phyloP scores from a whole-genome alignment of 164 flowering plant species.

The Magnolia sinica region DNA sequence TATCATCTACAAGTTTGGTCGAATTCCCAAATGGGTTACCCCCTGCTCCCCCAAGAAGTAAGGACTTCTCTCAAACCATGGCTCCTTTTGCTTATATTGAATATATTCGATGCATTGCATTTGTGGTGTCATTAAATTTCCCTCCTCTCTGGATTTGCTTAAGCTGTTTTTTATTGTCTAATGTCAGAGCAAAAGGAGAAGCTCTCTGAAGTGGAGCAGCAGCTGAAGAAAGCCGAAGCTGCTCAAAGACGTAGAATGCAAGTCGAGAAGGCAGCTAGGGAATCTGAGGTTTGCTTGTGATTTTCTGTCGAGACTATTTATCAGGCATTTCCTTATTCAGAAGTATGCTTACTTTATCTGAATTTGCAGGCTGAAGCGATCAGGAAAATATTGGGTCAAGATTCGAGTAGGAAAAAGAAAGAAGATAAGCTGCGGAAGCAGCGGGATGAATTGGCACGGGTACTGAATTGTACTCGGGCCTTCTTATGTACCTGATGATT shows the following conservation, averaged over 20 bases:
- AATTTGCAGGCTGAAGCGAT: conserved; percentile 86
- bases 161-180: neutral
- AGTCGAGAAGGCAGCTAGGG: conserved; percentile 84
- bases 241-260: conserved; percentile 92
- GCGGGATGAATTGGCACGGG: conserved; percentile 84
- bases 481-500: neutral
- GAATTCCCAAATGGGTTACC: conserved; percentile 96
- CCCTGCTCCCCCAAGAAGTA: conserved; percentile 84
- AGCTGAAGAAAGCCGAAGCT: conserved; percentile 91
- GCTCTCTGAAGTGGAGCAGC: conserved; percentile 88
- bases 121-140: neutral
- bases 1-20: conserved; percentile 45
- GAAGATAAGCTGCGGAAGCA: conserved; percentile 89
- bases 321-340: neutral
- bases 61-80: conserved; percentile 16
- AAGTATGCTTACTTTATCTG: neutral
- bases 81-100: neutral
- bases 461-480: conserved; percentile 20
- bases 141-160: neutral
- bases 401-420: conserved; percentile 79
- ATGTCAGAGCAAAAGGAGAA: conserved; percentile 84
- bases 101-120: no score
- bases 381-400: conserved; percentile 90
- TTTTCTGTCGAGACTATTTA: neutral
- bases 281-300: conserved; percentile 66